These are phyloP conservation scores for Thermothelomyces thermophilus DNA, from an alignment of 2,329 filamentous ascomycete species.

Conservation along the genomic window DNA sequence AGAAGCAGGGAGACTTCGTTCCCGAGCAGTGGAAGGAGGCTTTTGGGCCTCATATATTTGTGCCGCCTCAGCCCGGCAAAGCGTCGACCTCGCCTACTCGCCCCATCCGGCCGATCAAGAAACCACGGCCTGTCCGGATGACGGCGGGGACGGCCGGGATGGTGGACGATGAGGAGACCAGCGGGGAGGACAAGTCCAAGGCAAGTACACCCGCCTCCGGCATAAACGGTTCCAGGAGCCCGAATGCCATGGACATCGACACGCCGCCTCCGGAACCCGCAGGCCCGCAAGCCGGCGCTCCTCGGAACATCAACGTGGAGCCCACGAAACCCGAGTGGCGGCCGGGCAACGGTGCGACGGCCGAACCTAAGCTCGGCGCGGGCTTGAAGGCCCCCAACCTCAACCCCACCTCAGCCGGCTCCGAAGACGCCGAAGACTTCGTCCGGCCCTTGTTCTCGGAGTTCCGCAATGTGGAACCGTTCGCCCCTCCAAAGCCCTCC, in stretches of 20 bases:
- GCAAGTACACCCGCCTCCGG: conserved; percentile 28
- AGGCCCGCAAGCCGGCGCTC: conserved; percentile 28
- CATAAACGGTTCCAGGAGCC: conserved; percentile 36
- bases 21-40: conserved; percentile 48
- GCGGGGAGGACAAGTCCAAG: conserved; percentile 34
- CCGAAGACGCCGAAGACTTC: conserved; percentile 52
- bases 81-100: conserved; percentile 40
- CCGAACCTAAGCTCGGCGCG: conserved; percentile 21
- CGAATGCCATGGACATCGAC: conserved; percentile 61
- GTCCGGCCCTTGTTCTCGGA: conserved; percentile 45
- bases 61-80: conserved; percentile 36
- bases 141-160: conserved; percentile 39
- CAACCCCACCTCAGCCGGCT: conserved; percentile 38
- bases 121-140: conserved; percentile 52
- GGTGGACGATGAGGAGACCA: conserved; percentile 42
- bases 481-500: conserved; percentile 37
- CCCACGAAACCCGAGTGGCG: conserved; percentile 55
- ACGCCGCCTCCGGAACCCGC: conserved; percentile 25
- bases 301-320: conserved; percentile 51
- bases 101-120: conserved; percentile 46
- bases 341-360: conserved; percentile 32
- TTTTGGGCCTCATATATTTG: conserved; percentile 50
- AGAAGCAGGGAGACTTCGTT: conserved; percentile 37
- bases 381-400: conserved; percentile 25
- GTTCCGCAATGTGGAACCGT: conserved; percentile 50